Percentiles rank a stretch among this genome's conserved stretches.
phyloP scores from a whole-genome alignment of 495 filamentous ascomycete species.

The Hypoxylon rickii region DNA sequence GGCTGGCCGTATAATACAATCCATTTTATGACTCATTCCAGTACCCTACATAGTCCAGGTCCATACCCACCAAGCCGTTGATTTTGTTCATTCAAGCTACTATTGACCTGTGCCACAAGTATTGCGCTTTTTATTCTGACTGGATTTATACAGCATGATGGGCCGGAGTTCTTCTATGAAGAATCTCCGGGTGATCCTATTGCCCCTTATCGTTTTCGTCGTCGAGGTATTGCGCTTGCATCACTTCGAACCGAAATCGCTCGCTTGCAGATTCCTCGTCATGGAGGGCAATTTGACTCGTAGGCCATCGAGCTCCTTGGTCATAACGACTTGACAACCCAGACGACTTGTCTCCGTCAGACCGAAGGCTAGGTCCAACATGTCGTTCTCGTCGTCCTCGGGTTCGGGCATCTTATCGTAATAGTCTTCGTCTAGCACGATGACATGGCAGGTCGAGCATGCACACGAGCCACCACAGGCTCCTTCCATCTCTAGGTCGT shows the following conservation, averaged over 20 bases:
- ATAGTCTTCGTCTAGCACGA: constrained; percentile 79
- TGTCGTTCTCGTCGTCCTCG: constrained; percentile 97
- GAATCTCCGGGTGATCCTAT: too few species aligned
- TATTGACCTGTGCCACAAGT: too few species aligned
- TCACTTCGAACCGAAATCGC: constrained; percentile 72
- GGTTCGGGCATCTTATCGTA: constrained; percentile 94
- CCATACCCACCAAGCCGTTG: too few species aligned
- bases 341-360: constrained; percentile 94
- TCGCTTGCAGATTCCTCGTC: constrained; percentile 95
- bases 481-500: constrained; percentile 98
- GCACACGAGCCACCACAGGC: constrained; percentile 96
- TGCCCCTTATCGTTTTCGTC: too few species aligned
- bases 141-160: too few species aligned
- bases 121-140: too few species aligned
- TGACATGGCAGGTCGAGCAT: constrained; percentile 97
- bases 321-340: constrained; percentile 94
- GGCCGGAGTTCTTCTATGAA: too few species aligned
- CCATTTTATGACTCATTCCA: constrained; percentile 22
- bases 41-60: too few species aligned
- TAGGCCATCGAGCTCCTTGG: constrained; percentile 83
- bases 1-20: constrained; percentile 24
- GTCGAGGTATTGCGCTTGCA: constrained; percentile 17
- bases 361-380: constrained; percentile 96
- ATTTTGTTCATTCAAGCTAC: too few species aligned
- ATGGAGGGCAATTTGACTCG: constrained; percentile 83